Evolutionary conservation across 2,329 filamentous ascomycete species (phyloP), one percentile per base, ranked within the genome.

Genomic region (Mariannaea sp.): DNA sequence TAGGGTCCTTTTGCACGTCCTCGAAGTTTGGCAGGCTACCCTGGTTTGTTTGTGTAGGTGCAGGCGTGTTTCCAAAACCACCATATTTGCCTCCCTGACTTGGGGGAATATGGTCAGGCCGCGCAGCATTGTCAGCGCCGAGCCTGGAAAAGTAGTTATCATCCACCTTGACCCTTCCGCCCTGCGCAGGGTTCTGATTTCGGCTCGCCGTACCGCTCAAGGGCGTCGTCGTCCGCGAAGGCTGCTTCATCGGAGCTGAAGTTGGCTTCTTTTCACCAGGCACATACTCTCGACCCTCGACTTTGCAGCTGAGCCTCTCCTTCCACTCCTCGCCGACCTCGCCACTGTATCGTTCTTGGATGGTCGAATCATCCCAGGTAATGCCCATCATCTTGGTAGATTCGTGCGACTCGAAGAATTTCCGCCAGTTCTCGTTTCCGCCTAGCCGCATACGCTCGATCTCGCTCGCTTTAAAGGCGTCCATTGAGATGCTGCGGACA

Each of bases 401-500:
- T 48, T 82, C 76, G 66, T 89, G 86, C 53, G 79, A 76, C 65
- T 96, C 88, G 73, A 96, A 99, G 75, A 97, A 97, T 19, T 82
- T 78, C 64, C 88, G 87, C 88, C 92, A 97, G 13, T 86, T 82
- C 57, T 88, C 86, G 75, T 99, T 99, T 48, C 94, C 94, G 39
- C 93, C 94, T 17, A 89, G 80, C 54, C 92, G 85, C 94, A 99
- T 97, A 62, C 92, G 88, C 74, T 90, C 87, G 67, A 97, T 93
- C 75, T 99, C 94, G 66, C 83, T 83, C 60, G 86, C 84, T 74
- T 99, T 99, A 80, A 99, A 97, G 52, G 92, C 92, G 77, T 99
- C 94, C 94, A 99, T 99, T 57, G 91, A 96, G 69, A 97, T 94
- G 68, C 89, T 94, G 55, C 94, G 89, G 60, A 99, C 92, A 76